Evolutionary conservation across 495 filamentous ascomycete genomes (phyloP).

Genomic region (Rhypophila decipiens): DNA sequence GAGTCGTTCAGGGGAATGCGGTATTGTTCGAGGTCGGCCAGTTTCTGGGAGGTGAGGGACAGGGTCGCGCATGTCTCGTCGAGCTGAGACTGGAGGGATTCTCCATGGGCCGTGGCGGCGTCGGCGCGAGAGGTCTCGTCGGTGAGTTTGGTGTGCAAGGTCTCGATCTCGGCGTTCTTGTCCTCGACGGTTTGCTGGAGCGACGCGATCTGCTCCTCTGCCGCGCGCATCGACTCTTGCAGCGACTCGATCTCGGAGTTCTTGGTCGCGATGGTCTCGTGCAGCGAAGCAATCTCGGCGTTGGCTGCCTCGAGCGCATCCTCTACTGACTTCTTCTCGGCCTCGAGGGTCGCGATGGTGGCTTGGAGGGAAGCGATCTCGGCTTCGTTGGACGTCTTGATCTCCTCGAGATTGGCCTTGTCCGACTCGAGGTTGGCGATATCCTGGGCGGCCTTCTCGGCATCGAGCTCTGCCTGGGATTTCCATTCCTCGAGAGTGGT

Average conservation of each 20-base stretch:
- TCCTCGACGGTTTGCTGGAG: constrained; percentile 27
- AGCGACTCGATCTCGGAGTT: constrained; percentile 22
- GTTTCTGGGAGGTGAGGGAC: constrained; percentile 12
- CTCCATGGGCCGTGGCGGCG: constrained; percentile 18
- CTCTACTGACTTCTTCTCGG: constrained; percentile 19
- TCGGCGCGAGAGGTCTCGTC: constrained; percentile 20
- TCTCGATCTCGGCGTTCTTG: constrained; percentile 21
- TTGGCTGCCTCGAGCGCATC: constrained; percentile 20
- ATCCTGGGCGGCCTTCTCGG: constrained; percentile 7
- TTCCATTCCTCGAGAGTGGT: constrained; percentile 10
- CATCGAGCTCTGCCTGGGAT: constrained; percentile 10
- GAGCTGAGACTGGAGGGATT: constrained; percentile 22
- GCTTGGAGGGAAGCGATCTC: constrained; percentile 20
- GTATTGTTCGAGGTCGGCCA: constrained; percentile 24
- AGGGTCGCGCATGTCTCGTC: constrained; percentile 21
- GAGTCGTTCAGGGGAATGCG: constrained; percentile 20
- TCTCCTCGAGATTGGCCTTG: constrained; percentile 17
- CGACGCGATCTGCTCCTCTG: constrained; percentile 22
- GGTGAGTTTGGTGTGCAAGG: constrained; percentile 20
- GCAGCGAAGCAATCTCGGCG: constrained; percentile 20
- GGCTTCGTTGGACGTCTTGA: constrained; percentile 19
- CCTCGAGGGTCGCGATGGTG: constrained; percentile 15
- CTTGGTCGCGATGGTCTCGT: constrained; percentile 15
- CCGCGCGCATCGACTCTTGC: constrained; percentile 18
- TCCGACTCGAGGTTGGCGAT: constrained; percentile 8